These are phyloP conservation scores for Ormosia semicastrata DNA, from an alignment of 306 rosid species.

Conservation along the genomic window DNA sequence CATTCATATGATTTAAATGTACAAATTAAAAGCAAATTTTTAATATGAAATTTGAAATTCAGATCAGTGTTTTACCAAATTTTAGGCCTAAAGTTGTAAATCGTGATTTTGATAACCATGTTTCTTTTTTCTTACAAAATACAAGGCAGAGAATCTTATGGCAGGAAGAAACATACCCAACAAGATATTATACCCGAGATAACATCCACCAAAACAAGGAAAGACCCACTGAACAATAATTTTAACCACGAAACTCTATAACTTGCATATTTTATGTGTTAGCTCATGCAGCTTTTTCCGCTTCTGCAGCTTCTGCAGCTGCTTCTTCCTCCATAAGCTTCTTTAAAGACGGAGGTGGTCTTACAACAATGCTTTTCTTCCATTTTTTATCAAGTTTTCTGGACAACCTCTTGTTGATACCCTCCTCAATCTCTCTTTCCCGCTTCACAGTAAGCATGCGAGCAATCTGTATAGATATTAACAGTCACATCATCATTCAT, in stretches of 20 bases:
- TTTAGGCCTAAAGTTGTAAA: neutral
- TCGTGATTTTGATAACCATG: neutral
- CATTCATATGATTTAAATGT: too few relatives aligned
- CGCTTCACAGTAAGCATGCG: conserved; percentile 91
- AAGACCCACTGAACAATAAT: neutral
- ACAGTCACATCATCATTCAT: conserved; percentile 17
- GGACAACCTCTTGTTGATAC: conserved; percentile 79
- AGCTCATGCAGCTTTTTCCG: conserved; percentile 57
- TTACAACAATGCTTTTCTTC: conserved; percentile 81
- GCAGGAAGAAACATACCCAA: conserved; percentile 5
- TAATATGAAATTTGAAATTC: neutral
- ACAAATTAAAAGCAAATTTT: neutral
- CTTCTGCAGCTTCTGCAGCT: conserved; percentile 54
- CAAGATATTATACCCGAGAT: conserved; percentile 11
- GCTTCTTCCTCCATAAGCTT: conserved; percentile 82
- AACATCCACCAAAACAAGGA: conserved; percentile 2
- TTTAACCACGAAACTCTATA: conserved; percentile 13
- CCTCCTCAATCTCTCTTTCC: conserved; percentile 91
- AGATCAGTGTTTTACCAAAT: neutral
- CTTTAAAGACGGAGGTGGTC: conserved; percentile 75
- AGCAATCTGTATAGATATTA: conserved; percentile 57
- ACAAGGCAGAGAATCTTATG: too few relatives aligned
- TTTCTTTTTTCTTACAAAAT: neutral
- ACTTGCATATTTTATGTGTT: neutral
- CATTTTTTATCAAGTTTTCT: conserved; percentile 83